Conservation (phyloP, 2,329 filamentous ascomycete species). For the Penicillium sclerotiorum region DNA sequence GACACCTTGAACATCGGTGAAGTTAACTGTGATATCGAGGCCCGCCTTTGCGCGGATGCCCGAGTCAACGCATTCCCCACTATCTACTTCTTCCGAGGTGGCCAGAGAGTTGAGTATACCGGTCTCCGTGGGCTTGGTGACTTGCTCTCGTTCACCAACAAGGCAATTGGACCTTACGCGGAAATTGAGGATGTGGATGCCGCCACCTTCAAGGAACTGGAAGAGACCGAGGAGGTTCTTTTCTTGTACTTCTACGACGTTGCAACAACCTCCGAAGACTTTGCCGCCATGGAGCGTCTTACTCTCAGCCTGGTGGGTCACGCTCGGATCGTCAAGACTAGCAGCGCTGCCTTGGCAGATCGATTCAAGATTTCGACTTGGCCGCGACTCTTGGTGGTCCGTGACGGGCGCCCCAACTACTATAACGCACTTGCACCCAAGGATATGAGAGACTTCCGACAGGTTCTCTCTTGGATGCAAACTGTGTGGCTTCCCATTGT, state of each 20-base stretch:
- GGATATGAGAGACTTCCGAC: conserved; percentile 86
- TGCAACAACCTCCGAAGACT: conserved; percentile 90
- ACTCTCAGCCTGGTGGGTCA: conserved; percentile 87
- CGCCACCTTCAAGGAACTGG: conserved; percentile 74
- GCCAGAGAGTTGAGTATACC: conserved; percentile 89
- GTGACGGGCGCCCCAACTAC: conserved; percentile 87
- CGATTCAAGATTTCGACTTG: conserved; percentile 95
- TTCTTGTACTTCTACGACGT: conserved; percentile 98
- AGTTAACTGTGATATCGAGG: conserved; percentile 89
- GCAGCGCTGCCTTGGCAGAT: conserved; percentile 72
- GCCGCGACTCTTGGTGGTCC: conserved; percentile 87
- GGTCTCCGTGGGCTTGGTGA: conserved; percentile 91
- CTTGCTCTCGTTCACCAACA: conserved; percentile 82
- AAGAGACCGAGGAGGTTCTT: conserved; percentile 91
- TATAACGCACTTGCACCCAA: conserved; percentile 84
- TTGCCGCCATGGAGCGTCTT: conserved; percentile 81
- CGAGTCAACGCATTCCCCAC: conserved; percentile 80
- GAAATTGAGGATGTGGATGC: conserved; percentile 82
- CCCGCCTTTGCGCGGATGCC: conserved; percentile 89
- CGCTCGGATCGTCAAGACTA: conserved; percentile 89
- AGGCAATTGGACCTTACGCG: conserved; percentile 74
- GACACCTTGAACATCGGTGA: conserved; percentile 89
- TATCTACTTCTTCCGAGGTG: conserved; percentile 87
- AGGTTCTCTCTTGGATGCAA: conserved; percentile 89
- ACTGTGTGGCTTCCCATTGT: conserved; percentile 95